phyloP scores from a whole-genome alignment of 108 stramenopile genomes.

The Licmophora abbreviata region DNA sequence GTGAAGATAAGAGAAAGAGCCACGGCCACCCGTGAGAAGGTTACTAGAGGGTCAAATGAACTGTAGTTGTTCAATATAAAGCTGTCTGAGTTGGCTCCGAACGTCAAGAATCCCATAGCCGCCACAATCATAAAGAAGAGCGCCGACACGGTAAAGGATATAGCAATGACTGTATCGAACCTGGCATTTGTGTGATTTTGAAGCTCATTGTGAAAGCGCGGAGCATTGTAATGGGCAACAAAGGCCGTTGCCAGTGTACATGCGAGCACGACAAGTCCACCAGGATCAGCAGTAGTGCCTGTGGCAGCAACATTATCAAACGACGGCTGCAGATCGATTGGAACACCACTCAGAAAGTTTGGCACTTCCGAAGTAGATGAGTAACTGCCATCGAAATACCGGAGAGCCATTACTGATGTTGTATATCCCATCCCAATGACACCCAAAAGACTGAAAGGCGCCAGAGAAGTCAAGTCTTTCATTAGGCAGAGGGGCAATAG shows the following conservation, averaged over 20 bases:
- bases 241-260: constrained; percentile 80
- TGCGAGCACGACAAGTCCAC: constrained; percentile 29
- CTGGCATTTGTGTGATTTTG: constrained; percentile 63
- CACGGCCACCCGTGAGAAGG: constrained; percentile 73
- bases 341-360: constrained; percentile 19
- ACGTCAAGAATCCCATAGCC: constrained; percentile 78
- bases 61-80: constrained; percentile 89
- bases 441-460: constrained; percentile 80
- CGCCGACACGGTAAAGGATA: constrained; percentile 50
- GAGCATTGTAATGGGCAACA: constrained; percentile 95
- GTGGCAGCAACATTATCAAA: constrained; percentile 67
- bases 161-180: constrained; percentile 63
- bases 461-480: constrained; percentile 72
- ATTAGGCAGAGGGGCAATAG: constrained; percentile 91
- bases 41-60: constrained; percentile 63
- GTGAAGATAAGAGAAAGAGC: constrained; percentile 61
- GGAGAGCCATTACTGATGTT: constrained; percentile 67
- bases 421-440: constrained; percentile 84
- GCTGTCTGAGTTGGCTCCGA: constrained; percentile 64
- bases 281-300: too few species aligned
- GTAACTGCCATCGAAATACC: constrained; percentile 81
- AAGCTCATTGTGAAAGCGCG: constrained; percentile 86
- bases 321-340: constrained; percentile 36
- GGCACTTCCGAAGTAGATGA: constrained; percentile 16
- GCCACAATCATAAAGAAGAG: constrained; percentile 52